Percentiles rank a stretch among this genome's conserved stretches.
phyloP scores from a whole-genome alignment of 257 asterid genomes.

The Solanum sejunctum region DNA sequence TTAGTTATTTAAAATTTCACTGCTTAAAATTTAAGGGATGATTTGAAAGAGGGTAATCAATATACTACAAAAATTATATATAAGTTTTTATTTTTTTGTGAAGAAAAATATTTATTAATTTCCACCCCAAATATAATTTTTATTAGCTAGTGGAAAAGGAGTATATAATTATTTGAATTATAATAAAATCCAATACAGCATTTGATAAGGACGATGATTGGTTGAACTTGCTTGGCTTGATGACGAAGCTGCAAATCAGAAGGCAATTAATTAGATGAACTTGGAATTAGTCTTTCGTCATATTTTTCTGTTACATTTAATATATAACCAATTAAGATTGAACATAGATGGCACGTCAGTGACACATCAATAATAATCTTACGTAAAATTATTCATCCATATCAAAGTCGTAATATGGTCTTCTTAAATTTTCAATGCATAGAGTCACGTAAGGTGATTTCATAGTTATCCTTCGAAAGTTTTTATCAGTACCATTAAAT shows the following conservation, averaged over 20 bases:
- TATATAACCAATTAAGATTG: neutral
- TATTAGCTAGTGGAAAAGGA: too few relatives aligned
- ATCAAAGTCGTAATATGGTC: neutral
- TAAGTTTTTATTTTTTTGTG: too few relatives aligned
- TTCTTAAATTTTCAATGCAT: neutral
- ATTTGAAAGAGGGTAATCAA: too few relatives aligned
- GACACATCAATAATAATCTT: neutral
- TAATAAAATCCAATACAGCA: neutral
- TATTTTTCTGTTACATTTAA: neutral
- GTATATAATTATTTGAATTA: neutral
- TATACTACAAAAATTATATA: too few relatives aligned
- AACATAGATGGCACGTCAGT: neutral
- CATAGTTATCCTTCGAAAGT: neutral
- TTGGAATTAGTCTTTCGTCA: neutral
- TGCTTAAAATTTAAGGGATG: too few relatives aligned
- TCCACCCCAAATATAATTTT: too few relatives aligned
- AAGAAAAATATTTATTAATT: too few relatives aligned
- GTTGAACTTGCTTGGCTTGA: slow-evolving; percentile 10
- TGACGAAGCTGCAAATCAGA: slow-evolving; percentile 7
- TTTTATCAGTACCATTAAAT: neutral
- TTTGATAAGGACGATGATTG: slow-evolving; percentile 11
- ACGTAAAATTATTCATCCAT: neutral
- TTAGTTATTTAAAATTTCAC: too few relatives aligned
- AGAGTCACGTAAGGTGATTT: neutral
- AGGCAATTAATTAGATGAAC: neutral